phyloP scores from a whole-genome alignment of 1,284 basidiomycete genomes.

The Erythrobasidium hasegawianum region DNA sequence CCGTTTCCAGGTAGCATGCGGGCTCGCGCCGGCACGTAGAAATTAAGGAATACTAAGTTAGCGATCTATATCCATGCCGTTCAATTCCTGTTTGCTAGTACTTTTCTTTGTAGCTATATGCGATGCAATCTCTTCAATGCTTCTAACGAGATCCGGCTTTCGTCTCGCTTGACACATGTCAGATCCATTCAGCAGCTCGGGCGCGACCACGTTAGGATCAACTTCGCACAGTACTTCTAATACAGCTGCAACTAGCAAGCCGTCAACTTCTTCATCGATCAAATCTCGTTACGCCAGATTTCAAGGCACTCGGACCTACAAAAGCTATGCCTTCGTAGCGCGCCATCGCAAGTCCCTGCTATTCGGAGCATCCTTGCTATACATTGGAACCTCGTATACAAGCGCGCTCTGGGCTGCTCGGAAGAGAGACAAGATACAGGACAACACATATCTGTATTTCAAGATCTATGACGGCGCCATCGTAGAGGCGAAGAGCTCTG shows the following conservation, averaged over 20 bases:
- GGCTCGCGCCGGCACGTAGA: no score
- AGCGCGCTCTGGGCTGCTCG: constrained; percentile 34
- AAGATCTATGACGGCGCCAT: constrained; percentile 45
- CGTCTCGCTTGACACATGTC: no score
- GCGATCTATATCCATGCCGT: no score
- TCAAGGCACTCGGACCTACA: constrained; percentile 13
- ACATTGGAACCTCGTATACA: constrained; percentile 21
- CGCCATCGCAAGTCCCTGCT: constrained; percentile 15
- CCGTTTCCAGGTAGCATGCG: no score
- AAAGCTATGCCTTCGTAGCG: constrained; percentile 16
- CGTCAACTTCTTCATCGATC: not conserved
- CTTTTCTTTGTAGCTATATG: no score
- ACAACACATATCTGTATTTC: constrained; percentile 43
- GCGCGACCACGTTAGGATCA: no score
- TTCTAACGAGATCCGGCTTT: no score
- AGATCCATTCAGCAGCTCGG: no score
- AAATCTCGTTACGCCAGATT: constrained; percentile 19
- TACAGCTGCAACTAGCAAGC: not conserved
- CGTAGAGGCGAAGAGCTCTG: constrained; percentile 42
- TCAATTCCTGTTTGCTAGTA: no score
- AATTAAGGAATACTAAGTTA: no score
- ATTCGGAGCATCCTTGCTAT: constrained; percentile 17
- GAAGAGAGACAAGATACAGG: constrained; percentile 39
- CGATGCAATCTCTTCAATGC: no score
- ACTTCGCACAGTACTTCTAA: not conserved